phyloP scores from a whole-genome alignment of 345 rosid species.

The Bruguiera gymnorhiza region DNA sequence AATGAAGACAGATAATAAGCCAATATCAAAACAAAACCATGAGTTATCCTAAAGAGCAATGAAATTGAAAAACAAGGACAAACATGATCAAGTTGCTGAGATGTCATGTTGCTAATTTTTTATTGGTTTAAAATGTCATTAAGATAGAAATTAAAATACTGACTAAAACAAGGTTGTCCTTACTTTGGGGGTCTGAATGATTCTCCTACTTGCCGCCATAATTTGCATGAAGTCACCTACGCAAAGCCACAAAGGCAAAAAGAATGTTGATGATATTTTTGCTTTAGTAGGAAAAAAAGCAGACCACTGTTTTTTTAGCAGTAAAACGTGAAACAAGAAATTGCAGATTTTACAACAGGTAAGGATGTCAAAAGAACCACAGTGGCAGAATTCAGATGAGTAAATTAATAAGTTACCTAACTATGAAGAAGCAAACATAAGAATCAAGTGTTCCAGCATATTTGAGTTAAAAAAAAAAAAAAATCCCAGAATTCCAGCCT shows the following conservation, averaged over 20 bases:
- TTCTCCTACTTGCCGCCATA: conserved; percentile 85
- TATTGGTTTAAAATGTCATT: not conserved
- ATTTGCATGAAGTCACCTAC: conserved; percentile 64
- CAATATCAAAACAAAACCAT: not conserved
- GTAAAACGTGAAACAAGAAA: not conserved
- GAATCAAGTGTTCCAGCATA: too few species aligned
- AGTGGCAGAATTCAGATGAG: too few species aligned
- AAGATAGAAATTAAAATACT: not conserved
- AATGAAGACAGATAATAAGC: not conserved
- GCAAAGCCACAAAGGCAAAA: not conserved
- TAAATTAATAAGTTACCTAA: too few species aligned
- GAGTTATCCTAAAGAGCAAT: not conserved
- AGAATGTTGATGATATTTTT: not conserved
- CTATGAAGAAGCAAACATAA: too few species aligned
- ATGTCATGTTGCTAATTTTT: too few species aligned
- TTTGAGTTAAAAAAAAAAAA: too few species aligned
- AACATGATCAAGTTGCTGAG: not conserved
- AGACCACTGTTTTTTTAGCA: not conserved
- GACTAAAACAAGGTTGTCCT: conserved; percentile 18
- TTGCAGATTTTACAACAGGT: not conserved
- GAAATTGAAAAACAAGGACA: not conserved
- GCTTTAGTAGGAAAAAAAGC: not conserved
- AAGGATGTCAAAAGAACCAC: too few species aligned
- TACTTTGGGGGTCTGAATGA: conserved; percentile 82
- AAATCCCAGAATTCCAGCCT: too few species aligned